Percentiles rank a stretch among this genome's conserved stretches.
Evolutionary conservation across 2,329 filamentous ascomycete species (phyloP).

Genomic region (Sporothrix curviconia): DNA sequence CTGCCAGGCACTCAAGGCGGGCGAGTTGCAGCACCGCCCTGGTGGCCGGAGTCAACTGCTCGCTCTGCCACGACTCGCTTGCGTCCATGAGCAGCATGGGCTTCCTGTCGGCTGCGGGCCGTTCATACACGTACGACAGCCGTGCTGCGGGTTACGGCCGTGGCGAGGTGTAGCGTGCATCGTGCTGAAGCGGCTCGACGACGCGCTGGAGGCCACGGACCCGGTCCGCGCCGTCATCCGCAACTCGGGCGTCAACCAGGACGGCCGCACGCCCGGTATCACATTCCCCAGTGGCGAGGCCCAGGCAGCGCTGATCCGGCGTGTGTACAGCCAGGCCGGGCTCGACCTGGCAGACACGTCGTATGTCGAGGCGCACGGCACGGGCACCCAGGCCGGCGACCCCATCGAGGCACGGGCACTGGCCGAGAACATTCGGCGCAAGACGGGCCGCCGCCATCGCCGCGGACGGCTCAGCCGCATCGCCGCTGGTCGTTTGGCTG

Average conservation of each 20-base stretch:
- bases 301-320: constrained; percentile 19
- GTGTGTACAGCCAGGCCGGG: constrained; percentile 17
- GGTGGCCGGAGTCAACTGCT: constrained; percentile 21
- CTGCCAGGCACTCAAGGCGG: constrained; percentile 23
- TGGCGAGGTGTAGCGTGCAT: constrained; percentile 41
- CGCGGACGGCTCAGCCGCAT: too few relatives aligned
- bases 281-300: constrained; percentile 24
- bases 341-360: constrained; percentile 16
- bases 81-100: constrained; percentile 44
- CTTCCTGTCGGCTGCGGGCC: constrained; percentile 29
- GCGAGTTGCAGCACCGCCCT: constrained; percentile 19
- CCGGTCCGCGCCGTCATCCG: constrained; percentile 27
- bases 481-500: constrained; percentile 26
- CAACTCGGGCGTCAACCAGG: constrained; percentile 20
- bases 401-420: constrained; percentile 33
- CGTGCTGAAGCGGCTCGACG: constrained; percentile 36
- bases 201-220: constrained; percentile 34
- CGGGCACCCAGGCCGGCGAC: constrained; percentile 26
- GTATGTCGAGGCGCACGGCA: constrained; percentile 39
- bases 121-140: constrained; percentile 31
- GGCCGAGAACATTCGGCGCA: constrained; percentile 26
- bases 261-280: constrained; percentile 20
- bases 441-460: neutral
- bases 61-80: constrained; percentile 20
- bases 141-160: constrained; percentile 42